Evolutionary conservation across 371 early-diverging fungal genomes (phyloP), one percentile per base, ranked within the genome.

Genomic region (Mortierella sp.): DNA sequence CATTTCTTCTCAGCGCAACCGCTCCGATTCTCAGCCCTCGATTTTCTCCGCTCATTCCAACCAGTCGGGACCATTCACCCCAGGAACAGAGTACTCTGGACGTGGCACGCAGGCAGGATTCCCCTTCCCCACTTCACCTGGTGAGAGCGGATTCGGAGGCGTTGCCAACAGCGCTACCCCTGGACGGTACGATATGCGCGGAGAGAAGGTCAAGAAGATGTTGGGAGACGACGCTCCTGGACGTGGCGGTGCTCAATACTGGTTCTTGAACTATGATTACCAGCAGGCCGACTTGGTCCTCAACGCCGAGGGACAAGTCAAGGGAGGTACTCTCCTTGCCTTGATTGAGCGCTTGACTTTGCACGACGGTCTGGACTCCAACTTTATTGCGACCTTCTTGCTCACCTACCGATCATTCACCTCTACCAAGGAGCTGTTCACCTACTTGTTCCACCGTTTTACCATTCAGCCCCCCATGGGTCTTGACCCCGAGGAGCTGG

Each of bases 361-460:
- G 18, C 98, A 98, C 81, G 96, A 97, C 51, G 89, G 89, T 10
- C 74, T 90, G 88, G 98, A 98, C 77, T 91, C 95, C 58, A 91
- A 91, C 70, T 98, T 95, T 85, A 93, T 94, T 74, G 93, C 93
- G 41, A 95, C 95, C 4, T 98, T 98, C 88, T 86, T 98, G 87
- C 91, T 98, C 79, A 97, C 97, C 10, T 98, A 97, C 90, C 93
- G 95, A 56, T 94, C 95, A 29, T 98, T 98, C 81, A 91, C 93
- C 43, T 93, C 95, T 12, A 92, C 97, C 6, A 90, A 90, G n/a
- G 94, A 96, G 78, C 90, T 98, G 70, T 90, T 98, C 46, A 88
- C 89, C 1, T 77, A 91, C 4, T 88, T 98, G 72, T 90, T 94
- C 76, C 88, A 88, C 18, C 95, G 98, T 38, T 98, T 95, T 88